Base-by-base conservation (phyloP, 352 stramenopile genomes). In the Thraustochytrium sp. region DNA sequence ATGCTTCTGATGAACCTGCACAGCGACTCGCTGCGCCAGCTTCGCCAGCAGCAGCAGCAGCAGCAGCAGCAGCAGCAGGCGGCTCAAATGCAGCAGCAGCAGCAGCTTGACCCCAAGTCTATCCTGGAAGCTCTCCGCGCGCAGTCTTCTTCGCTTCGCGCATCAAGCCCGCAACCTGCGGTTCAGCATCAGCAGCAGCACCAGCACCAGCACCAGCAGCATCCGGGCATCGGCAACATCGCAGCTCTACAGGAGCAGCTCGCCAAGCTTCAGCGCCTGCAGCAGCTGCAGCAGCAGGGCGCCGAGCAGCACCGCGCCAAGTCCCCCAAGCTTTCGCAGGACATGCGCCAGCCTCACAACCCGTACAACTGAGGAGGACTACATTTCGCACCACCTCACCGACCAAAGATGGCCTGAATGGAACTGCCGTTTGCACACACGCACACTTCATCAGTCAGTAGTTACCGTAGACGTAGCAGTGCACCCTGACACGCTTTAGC, bases 151-250 rank as follows among this genome's bases (percentile, higher is more conserved):
- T 44, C 40, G 36, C 63, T 9, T 16, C n/a, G 46, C 51, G 23
- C 31, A 18, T 34, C 68, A 18, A 5, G 54, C 54, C 5, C 5
- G 5, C 54, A 21, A 34, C 5, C 54, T 63, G 54, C 5, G 42
- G 5, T 16, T 5, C 42, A 49, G 42, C 42, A 16, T 16, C 42
- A 49, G 42, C 54, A 63, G 54, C 54, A 63, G 42, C 68, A 63
- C 44, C 68, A 72, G 34, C 68, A 80, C 4, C 68, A 80, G 51
- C 68, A 68, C 8, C 68, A 80, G 16, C 68, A 80, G 26, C 40
- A 49, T 0, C 63, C 5, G 63, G 23, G 31, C 48, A 23, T 63
- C 11, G 34, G 23, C 44, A 16, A 46, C 31, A 21, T 80, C 11
- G 36, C 46, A 11, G 68, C 36, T 9, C 62, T 75, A 0, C 29